Conservation (phyloP, 2,329 filamentous ascomycete species). For the Aureobasidium uvarum region DNA sequence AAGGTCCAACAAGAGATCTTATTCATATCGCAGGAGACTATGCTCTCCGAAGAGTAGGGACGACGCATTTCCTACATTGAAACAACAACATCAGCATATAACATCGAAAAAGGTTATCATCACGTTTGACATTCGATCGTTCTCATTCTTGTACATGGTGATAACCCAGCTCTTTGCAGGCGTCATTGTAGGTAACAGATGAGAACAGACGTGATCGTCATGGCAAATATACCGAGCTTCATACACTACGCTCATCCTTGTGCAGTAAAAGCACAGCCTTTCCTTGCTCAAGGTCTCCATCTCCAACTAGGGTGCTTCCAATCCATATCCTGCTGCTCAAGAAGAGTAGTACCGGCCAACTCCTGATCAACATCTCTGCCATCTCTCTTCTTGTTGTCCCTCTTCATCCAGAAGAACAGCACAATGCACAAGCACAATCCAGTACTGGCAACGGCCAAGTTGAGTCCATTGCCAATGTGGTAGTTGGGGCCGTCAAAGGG, state of each 20-base stretch:
- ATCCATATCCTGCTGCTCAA: constrained; percentile 60
- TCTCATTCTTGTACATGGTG: background rate
- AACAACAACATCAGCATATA: background rate
- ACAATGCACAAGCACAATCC: constrained; percentile 51
- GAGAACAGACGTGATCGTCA: background rate
- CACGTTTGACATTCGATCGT: background rate
- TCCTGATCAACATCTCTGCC: constrained; percentile 56
- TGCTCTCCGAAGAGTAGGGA: background rate
- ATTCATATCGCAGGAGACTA: too few species aligned
- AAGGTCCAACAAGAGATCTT: too few species aligned
- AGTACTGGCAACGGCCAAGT: constrained; percentile 60
- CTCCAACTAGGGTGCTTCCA: constrained; percentile 66
- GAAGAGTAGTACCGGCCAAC: constrained; percentile 53
- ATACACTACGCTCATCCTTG: background rate
- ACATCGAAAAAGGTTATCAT: background rate
- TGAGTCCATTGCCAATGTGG: constrained; percentile 69
- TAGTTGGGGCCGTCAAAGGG: constrained; percentile 64
- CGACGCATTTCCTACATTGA: background rate
- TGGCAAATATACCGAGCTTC: background rate
- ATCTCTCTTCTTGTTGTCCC: constrained; percentile 60
- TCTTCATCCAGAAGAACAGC: constrained; percentile 60
- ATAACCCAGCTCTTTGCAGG: background rate
- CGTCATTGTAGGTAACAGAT: background rate
- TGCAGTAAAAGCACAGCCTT: background rate
- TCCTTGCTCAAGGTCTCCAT: constrained; percentile 51